phyloP scores from a whole-genome alignment of 305 asterid species.

The Fraxinus angustifolia region DNA sequence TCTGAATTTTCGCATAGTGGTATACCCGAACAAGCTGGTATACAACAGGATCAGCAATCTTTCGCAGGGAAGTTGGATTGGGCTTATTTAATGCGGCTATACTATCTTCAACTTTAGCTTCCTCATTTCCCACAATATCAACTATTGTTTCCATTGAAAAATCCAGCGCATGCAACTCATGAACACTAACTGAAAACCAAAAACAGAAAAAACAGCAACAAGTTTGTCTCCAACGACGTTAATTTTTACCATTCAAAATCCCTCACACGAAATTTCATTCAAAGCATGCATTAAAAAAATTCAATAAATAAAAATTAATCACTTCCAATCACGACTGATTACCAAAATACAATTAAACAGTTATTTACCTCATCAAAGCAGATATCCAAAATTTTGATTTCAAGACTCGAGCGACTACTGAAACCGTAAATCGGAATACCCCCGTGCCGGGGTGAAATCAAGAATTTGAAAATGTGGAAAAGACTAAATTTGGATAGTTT shows the following conservation, averaged over 20 bases:
- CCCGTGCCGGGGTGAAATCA: background rate
- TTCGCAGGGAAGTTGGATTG: slow-evolving; percentile 19
- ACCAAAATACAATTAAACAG: background rate
- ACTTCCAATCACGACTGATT: background rate
- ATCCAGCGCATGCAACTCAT: slow-evolving; percentile 43
- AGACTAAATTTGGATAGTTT: background rate
- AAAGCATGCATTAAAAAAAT: slow-evolving; percentile 16
- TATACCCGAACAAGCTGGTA: slow-evolving; percentile 90
- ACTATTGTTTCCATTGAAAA: slow-evolving; percentile 51
- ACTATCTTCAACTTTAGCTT: slow-evolving; percentile 36
- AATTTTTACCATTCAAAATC: slow-evolving; percentile 10
- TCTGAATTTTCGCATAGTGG: background rate
- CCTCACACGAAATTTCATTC: slow-evolving; percentile 13
- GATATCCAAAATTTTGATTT: background rate
- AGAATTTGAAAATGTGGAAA: background rate
- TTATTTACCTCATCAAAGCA: background rate
- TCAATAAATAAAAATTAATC: background rate
- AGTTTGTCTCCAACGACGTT: background rate
- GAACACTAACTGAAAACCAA: slow-evolving; percentile 35
- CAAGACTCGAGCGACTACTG: background rate
- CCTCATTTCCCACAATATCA: slow-evolving; percentile 41
- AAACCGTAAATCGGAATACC: background rate
- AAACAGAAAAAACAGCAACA: background rate
- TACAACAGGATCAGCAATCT: slow-evolving; percentile 62
- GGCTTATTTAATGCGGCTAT: slow-evolving; percentile 10